phyloP scores from a whole-genome alignment of 768 basidiomycete genomes.

The Naganishia onofrii region DNA sequence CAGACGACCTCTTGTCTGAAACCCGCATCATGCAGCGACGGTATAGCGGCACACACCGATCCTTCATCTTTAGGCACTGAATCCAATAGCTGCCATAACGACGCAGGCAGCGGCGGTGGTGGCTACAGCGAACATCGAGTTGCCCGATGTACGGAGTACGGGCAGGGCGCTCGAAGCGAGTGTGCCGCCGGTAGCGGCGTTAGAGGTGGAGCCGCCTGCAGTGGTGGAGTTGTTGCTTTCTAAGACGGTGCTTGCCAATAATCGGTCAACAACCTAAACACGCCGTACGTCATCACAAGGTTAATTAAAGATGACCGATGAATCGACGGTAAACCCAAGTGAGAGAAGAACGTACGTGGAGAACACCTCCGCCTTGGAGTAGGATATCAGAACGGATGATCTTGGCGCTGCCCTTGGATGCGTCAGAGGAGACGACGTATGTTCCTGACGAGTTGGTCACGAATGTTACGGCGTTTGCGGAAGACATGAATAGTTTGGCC shows the following conservation, averaged over 20 bases:
- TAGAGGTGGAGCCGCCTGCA: not conserved
- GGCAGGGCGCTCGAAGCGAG: conserved; percentile 3
- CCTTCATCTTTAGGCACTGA: conserved; percentile 12
- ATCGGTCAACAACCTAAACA: conserved; percentile 22
- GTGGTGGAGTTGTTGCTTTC: not conserved
- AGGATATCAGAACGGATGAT: conserved; percentile 31
- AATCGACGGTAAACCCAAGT: not conserved
- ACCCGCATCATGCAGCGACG: not conserved
- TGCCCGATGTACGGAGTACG: not conserved
- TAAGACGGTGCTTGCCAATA: conserved; percentile 16
- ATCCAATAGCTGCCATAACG: conserved; percentile 1
- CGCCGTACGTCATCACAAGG: too few species aligned
- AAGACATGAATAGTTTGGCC: conserved; percentile 28
- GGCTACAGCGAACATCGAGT: not conserved
- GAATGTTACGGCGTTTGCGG: conserved; percentile 25
- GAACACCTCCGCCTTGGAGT: conserved; percentile 32
- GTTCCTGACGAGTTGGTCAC: conserved; percentile 30
- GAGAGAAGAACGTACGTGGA: conserved; percentile 27
- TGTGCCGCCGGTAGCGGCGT: not conserved
- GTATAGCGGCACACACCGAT: too few species aligned
- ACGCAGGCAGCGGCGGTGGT: not conserved
- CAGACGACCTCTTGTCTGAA: too few species aligned
- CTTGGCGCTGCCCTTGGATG: conserved; percentile 26
- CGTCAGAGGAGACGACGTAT: conserved; percentile 21
- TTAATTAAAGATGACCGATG: too few species aligned